These are phyloP conservation scores for Dendrothele bispora DNA, from an alignment of 768 basidiomycete species.

Conservation along the genomic window DNA sequence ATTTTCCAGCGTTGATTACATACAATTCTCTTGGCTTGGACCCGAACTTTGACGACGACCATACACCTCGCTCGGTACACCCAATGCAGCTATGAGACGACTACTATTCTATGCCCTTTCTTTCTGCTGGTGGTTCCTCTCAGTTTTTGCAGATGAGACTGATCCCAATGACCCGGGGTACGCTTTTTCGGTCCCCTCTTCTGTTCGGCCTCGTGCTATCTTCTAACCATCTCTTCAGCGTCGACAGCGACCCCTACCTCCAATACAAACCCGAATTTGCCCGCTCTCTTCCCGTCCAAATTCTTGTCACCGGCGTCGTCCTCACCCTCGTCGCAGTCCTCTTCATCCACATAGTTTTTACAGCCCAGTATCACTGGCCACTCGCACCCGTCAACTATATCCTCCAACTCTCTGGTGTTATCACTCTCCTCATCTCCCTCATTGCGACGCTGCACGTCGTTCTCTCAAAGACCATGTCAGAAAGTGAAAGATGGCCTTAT, in stretches of 20 bases:
- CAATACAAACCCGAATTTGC: slow-evolving; percentile 77
- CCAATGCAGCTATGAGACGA: no score
- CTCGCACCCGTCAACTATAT: slow-evolving; percentile 91
- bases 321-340: slow-evolving; percentile 84
- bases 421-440: slow-evolving; percentile 74
- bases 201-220: no score
- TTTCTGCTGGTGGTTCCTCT: no score
- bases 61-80: no score
- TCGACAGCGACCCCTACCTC: slow-evolving; percentile 77
- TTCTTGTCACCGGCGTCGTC: slow-evolving; percentile 82
- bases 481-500: slow-evolving; percentile 87
- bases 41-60: no score
- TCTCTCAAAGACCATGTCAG: slow-evolving; percentile 52
- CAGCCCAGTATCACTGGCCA: slow-evolving; percentile 94
- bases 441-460: slow-evolving; percentile 79
- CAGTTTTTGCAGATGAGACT: no score
- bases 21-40: no score
- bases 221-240: no score
- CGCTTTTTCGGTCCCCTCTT: no score
- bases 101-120: no score
- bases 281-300: slow-evolving; percentile 87
- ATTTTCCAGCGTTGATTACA: no score
- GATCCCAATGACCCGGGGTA: no score
- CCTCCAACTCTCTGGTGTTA: slow-evolving; percentile 83
- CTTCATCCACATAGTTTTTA: slow-evolving; percentile 90